Evolutionary conservation across 176 grass and related monocot genomes (phyloP).

Genomic region (Neostapfia colusana): DNA sequence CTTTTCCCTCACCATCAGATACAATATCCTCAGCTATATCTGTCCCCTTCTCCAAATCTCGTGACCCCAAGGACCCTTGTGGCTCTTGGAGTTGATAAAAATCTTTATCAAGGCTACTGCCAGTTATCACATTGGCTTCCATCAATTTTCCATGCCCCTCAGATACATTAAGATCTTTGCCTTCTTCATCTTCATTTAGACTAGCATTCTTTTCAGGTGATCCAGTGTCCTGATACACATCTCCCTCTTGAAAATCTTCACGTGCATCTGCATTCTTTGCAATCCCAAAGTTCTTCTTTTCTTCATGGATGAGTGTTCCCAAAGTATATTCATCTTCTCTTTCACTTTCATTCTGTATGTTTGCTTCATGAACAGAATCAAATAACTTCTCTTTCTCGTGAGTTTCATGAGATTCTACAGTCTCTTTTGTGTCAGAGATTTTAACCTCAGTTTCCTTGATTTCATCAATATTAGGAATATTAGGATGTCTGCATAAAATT

Average conservation of each 20-base stretch:
- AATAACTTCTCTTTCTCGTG: constrained; percentile 30
- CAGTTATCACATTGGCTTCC: constrained; percentile 34
- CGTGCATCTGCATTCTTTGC: constrained; percentile 24
- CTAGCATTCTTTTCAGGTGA: constrained; percentile 31
- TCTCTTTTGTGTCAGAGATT: constrained; percentile 35
- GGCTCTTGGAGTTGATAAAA: constrained; percentile 37
- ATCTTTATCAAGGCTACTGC: constrained; percentile 24
- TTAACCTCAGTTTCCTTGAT: constrained; percentile 18
- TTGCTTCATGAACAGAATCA: constrained; percentile 35
- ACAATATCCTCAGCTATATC: constrained; percentile 10
- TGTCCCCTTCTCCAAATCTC: constrained; percentile 37
- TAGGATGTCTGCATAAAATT: constrained; percentile 28
- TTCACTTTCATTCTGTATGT: constrained; percentile 35
- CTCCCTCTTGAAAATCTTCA: constrained; percentile 33
- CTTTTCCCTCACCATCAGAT: constrained; percentile 25
- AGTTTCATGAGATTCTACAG: constrained; percentile 27
- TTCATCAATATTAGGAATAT: constrained; percentile 30
- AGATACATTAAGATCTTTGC: constrained; percentile 19
- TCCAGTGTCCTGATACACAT: constrained; percentile 37
- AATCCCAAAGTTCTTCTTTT: constrained; percentile 21
- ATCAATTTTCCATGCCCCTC: constrained; percentile 7
- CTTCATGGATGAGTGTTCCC: constrained; percentile 29
- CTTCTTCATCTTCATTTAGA: constrained; percentile 41
- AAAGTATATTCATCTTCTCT: constrained; percentile 31
- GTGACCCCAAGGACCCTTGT: constrained; percentile 30